Base-by-base conservation (phyloP, 140 eudicot species). In the Oenanthe javanica region DNA sequence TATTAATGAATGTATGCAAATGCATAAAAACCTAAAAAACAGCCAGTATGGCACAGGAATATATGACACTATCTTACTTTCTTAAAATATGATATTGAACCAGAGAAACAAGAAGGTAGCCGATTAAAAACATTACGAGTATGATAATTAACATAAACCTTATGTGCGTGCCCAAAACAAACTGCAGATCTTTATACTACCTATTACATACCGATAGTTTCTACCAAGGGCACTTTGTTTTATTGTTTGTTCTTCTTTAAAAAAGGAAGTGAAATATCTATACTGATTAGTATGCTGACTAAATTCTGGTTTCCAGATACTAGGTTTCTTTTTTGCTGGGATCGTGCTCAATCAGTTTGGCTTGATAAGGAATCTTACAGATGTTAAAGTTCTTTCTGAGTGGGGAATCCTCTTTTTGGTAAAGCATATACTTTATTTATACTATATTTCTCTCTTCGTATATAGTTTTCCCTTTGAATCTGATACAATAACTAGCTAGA, bases 391-490 rank as follows among this genome's bases (percentile, higher is more conserved):
- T 87, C 96, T 95, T 46, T 95, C 99, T 15, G 99, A 95, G 80
- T 95, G 99, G 99, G 99, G 99, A 7, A 91, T 95, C 73, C 97
- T 95, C 83, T 95, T 95, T 88, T 85, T 95, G 97, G 99, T 95
- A 86, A 81, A 14, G 79, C 77, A 76, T 47, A 23, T 71, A 13
- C 67, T 72, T 64, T 10, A 71, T 46, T 78, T 78, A 8, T 59
- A 25, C 40, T 45, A 5, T 45, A 31, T 31, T 31, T 42, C 45
- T 42, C 45, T 42, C 45, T 42, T 61, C 36, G 2, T 61, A 61
- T 9, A 21, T 21, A 21, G 7, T 7, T 19, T 8, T n/a, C 36
- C 69, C 55, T 42, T n/a, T n/a, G 14, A 61, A 21, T n/a, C 36
- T 61, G 31, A 5, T 57, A 21, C 13, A 0, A 59, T 21, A 57